phyloP scores from a whole-genome alignment of 352 stramenopile species.

The Phytopythium ostracodes region DNA sequence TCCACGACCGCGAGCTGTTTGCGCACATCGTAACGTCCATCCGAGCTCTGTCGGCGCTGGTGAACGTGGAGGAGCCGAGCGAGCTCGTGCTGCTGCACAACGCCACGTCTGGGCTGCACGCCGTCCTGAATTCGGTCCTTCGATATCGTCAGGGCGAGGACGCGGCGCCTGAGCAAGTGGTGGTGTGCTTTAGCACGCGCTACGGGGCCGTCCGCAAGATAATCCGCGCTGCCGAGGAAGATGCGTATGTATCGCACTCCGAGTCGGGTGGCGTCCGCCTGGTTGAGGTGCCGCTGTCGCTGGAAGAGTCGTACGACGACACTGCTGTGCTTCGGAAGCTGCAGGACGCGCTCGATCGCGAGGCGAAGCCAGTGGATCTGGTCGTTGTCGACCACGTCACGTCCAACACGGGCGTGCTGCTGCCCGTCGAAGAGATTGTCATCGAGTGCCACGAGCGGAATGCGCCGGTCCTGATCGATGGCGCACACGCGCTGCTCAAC shows the following conservation, averaged over 20 bases:
- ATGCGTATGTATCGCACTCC: not conserved
- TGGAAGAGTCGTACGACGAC: slow-evolving; percentile 65
- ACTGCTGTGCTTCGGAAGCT: slow-evolving; percentile 36
- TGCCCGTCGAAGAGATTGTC: slow-evolving; percentile 83
- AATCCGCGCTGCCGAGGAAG: slow-evolving; percentile 36
- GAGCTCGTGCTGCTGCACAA: slow-evolving; percentile 85
- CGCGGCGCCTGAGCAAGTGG: slow-evolving; percentile 21
- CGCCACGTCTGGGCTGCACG: slow-evolving; percentile 89
- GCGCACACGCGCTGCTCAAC: slow-evolving; percentile 88
- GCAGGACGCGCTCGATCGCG: slow-evolving; percentile 19
- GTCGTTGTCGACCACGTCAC: slow-evolving; percentile 93
- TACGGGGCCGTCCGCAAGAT: slow-evolving; percentile 95
- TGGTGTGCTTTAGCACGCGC: slow-evolving; percentile 75
- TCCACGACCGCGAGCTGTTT: slow-evolving; percentile 92
- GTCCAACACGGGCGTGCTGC: slow-evolving; percentile 89
- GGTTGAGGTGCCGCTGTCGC: slow-evolving; percentile 54
- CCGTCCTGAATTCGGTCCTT: slow-evolving; percentile 61
- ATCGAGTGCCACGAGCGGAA: slow-evolving; percentile 38
- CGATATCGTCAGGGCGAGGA: not conserved
- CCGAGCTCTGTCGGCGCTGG: slow-evolving; percentile 65
- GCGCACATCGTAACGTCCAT: slow-evolving; percentile 82
- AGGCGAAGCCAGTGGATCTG: slow-evolving; percentile 34
- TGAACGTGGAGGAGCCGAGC: slow-evolving; percentile 39
- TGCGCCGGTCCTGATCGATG: slow-evolving; percentile 84
- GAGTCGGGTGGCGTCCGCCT: slow-evolving; percentile 22